phyloP scores from a whole-genome alignment of 306 rosid species.

The Glycine tomentella region DNA sequence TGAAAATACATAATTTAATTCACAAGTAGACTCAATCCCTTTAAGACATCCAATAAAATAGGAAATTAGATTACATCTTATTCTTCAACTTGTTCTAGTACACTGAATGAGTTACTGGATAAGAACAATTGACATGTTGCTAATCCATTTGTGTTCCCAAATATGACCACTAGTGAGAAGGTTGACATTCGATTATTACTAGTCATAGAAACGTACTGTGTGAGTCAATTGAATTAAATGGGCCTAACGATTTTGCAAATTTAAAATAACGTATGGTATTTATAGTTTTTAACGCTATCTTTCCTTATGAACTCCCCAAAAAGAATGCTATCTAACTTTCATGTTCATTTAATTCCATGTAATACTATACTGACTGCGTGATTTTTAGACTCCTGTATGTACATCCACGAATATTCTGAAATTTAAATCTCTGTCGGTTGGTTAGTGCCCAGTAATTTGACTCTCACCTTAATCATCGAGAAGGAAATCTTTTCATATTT shows the following conservation, averaged over 20 bases:
- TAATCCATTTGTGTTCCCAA: background rate
- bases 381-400: background rate
- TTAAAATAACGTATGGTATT: background rate
- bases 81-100: background rate
- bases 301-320: background rate
- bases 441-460: too few relatives aligned
- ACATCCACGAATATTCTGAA: background rate
- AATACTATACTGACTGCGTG: background rate
- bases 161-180: background rate
- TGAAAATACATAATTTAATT: background rate
- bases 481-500: too few relatives aligned
- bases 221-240: background rate
- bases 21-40: background rate
- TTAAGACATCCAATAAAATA: background rate
- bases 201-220: background rate
- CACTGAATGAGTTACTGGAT: constrained; percentile 25
- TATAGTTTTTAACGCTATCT: background rate
- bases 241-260: background rate
- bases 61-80: background rate
- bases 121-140: constrained; percentile 3
- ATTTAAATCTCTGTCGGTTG: too few relatives aligned
- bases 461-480: too few relatives aligned
- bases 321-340: background rate
- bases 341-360: background rate
- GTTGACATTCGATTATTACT: constrained; percentile 1